Conservation (phyloP, 257 asterid species). For the Knoxia roxburghii region DNA sequence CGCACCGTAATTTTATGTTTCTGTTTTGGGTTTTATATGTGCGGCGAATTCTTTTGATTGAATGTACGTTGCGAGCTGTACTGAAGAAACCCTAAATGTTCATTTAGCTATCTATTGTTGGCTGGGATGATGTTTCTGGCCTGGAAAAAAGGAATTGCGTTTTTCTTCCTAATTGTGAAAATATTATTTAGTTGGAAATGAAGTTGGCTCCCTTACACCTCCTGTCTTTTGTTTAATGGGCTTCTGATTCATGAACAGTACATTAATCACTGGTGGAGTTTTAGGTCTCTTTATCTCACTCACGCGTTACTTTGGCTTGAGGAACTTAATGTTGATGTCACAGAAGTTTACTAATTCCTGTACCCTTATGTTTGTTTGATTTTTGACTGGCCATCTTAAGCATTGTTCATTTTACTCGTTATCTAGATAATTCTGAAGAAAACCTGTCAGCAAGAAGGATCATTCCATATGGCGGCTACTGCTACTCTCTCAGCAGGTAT, state of each 20-base stretch:
- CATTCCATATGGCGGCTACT: slow-evolving; percentile 53
- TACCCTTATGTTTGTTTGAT: neutral
- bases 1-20: neutral
- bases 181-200: too few species aligned
- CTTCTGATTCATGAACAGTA: too few species aligned
- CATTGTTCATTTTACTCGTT: neutral
- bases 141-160: neutral
- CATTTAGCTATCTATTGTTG: neutral
- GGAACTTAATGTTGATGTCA: neutral
- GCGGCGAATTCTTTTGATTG: neutral
- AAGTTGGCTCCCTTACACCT: too few species aligned
- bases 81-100: neutral
- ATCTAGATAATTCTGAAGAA: slow-evolving; percentile 14
- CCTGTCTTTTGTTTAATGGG: too few species aligned
- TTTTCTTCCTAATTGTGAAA: too few species aligned
- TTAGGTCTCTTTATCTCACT: neutral
- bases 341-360: too few species aligned
- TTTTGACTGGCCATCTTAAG: neutral
- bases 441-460: neutral
- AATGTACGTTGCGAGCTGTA: too few species aligned
- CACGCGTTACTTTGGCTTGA: neutral
- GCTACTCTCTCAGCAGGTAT: slow-evolving; percentile 46
- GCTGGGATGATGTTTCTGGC: neutral
- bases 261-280: too few species aligned
- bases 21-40: too few species aligned